Conservation (phyloP, 176 grass and related monocot species). For the Luzula sylvatica region DNA sequence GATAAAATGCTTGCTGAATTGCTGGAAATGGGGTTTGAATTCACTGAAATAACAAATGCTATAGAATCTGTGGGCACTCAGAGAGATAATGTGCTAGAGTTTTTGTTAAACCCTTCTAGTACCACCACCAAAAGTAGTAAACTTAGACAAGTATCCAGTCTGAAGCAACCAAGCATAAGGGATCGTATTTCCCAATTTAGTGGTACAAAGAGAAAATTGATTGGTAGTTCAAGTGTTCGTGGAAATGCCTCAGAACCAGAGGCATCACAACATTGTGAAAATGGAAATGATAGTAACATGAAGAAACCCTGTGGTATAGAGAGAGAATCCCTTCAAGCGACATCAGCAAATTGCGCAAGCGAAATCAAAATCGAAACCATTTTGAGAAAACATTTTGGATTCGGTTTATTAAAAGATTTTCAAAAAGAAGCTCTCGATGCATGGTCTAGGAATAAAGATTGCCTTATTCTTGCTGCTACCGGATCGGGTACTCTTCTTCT, state of each 20-base stretch:
- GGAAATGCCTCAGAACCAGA: constrained; percentile 22
- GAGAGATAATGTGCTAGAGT: constrained; percentile 46
- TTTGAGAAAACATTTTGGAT: constrained; percentile 60
- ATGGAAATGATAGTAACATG: constrained; percentile 6
- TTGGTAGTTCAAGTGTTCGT: constrained; percentile 7
- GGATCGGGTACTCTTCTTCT: constrained; percentile 51
- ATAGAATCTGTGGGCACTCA: constrained; percentile 35
- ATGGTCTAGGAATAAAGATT: constrained; percentile 67
- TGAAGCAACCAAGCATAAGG: constrained; percentile 61
- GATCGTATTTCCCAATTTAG: constrained; percentile 25
- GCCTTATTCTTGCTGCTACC: constrained; percentile 78
- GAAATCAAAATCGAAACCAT: constrained; percentile 24
- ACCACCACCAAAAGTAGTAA: background rate
- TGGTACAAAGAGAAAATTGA: background rate
- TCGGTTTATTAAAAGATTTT: constrained; percentile 60
- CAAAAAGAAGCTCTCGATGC: constrained; percentile 74
- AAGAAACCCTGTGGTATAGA: background rate
- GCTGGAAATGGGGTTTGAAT: constrained; percentile 87
- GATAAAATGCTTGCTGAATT: constrained; percentile 58
- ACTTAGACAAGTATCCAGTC: background rate
- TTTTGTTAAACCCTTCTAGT: constrained; percentile 35
- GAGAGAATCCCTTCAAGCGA: background rate
- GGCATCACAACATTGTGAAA: background rate
- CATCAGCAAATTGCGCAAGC: background rate
- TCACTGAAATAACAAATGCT: constrained; percentile 44